Percentiles rank a stretch among this genome's conserved stretches.
Conservation (phyloP, 2,329 filamentous ascomycete species). For the Fusarium temperatum region DNA sequence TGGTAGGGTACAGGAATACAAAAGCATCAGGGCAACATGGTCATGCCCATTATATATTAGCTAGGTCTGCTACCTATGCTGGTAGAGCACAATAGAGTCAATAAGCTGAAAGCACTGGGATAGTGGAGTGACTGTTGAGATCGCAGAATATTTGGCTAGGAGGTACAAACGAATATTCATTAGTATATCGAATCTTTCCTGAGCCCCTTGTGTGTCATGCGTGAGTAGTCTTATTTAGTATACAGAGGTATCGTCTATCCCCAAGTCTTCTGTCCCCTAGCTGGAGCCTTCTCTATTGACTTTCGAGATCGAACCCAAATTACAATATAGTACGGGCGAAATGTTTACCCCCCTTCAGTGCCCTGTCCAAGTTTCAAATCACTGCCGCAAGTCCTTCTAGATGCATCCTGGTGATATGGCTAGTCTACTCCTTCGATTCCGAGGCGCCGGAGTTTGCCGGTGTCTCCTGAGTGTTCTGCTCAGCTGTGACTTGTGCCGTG, state of each 20-base stretch:
- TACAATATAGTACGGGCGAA: not conserved
- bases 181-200: not conserved
- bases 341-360: not conserved
- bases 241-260: constrained; percentile 43
- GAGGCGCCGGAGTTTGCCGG: constrained; percentile 6
- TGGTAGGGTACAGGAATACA: constrained; percentile 2
- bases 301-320: constrained; percentile 7
- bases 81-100: constrained; percentile 3
- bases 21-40: not conserved
- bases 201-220: not conserved
- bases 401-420: not conserved
- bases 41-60: constrained; percentile 7
- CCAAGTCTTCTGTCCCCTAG: not conserved
- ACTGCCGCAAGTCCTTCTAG: not conserved
- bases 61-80: constrained; percentile 1
- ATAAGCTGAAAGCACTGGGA: not conserved
- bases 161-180: not conserved
- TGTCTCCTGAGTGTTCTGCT: constrained; percentile 20
- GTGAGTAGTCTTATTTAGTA: constrained; percentile 26
- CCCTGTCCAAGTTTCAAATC: constrained; percentile 3
- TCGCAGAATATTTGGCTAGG: not conserved
- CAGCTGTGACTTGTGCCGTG: constrained; percentile 1
- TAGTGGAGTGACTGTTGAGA: not conserved
- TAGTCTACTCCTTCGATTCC: not conserved
- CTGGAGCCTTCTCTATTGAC: constrained; percentile 1